Evolutionary conservation across 1,139 yeast species (phyloP).

Genomic region (Chernovozyma aurita): DNA sequence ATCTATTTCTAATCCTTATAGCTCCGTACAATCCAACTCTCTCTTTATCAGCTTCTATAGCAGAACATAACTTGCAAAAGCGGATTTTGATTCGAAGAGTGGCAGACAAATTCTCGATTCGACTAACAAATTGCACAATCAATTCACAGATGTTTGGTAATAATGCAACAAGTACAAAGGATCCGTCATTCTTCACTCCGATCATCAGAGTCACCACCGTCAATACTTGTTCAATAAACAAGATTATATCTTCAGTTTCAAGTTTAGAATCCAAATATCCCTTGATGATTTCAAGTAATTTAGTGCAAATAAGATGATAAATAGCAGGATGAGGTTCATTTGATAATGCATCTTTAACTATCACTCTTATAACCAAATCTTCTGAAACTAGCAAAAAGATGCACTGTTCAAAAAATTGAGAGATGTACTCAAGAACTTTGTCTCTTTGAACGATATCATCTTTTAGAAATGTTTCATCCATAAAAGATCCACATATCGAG

Average conservation of each 20-base stretch:
- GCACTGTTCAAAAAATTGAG: constrained; percentile 45
- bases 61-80: constrained; percentile 51
- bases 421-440: constrained; percentile 14
- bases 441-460: constrained; percentile 22
- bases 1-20: constrained; percentile 51
- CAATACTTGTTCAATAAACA: constrained; percentile 38
- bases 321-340: constrained; percentile 46
- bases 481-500: constrained; percentile 53
- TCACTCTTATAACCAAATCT: constrained; percentile 47
- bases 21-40: constrained; percentile 51
- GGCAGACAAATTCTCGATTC: constrained; percentile 31
- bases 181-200: constrained; percentile 31
- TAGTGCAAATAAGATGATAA: constrained; percentile 31
- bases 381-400: constrained; percentile 43
- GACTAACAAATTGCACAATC: constrained; percentile 28
- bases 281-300: constrained; percentile 18
- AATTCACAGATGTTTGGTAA: constrained; percentile 30
- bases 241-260: constrained; percentile 27
- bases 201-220: constrained; percentile 38
- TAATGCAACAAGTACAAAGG: constrained; percentile 31
- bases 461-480: constrained; percentile 24
- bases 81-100: constrained; percentile 52
- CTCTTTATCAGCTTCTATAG: constrained; percentile 41
- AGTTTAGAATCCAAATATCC: constrained; percentile 17
- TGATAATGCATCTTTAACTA: constrained; percentile 41